These are phyloP conservation scores for Kodamaea sagamina DNA, from an alignment of 805 yeast species.

Conservation along the genomic window DNA sequence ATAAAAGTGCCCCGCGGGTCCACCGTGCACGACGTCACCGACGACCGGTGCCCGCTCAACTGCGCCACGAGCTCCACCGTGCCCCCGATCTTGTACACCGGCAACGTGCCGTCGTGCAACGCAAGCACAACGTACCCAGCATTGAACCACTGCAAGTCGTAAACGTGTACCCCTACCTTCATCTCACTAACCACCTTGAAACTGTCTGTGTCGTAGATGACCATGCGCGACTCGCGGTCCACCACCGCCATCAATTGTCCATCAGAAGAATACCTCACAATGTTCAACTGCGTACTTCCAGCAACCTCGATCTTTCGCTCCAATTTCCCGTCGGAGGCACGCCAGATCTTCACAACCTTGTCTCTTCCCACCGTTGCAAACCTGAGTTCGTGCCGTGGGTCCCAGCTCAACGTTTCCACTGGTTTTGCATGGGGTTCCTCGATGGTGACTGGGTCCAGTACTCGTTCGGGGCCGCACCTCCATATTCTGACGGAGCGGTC, in stretches of 20 bases:
- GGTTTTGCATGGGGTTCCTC: constrained; percentile 42
- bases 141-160: constrained; percentile 50
- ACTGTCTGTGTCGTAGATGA: constrained; percentile 35
- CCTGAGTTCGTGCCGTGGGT: constrained; percentile 45
- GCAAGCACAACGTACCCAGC: constrained; percentile 40
- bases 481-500: constrained; percentile 47
- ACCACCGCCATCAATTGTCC: constrained; percentile 49
- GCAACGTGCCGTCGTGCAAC: constrained; percentile 47
- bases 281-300: constrained; percentile 15
- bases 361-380: constrained; percentile 55
- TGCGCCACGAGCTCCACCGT: constrained; percentile 11
- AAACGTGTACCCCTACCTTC: constrained; percentile 29
- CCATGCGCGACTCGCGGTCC: constrained; percentile 40
- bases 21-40: constrained; percentile 47
- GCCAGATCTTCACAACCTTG: constrained; percentile 48
- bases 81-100: constrained; percentile 22
- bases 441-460: constrained; percentile 41
- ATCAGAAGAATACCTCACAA: constrained; percentile 44
- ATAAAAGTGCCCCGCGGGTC: constrained; percentile 56
- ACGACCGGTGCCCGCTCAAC: constrained; percentile 49
- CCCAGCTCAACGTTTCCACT: constrained; percentile 49
- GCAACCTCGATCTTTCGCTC: constrained; percentile 33
- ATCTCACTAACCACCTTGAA: constrained; percentile 30
- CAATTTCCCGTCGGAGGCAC: constrained; percentile 36
- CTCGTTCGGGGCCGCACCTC: constrained; percentile 28